Conservation (phyloP, 495 filamentous ascomycete species). For the Poronia punctata region DNA sequence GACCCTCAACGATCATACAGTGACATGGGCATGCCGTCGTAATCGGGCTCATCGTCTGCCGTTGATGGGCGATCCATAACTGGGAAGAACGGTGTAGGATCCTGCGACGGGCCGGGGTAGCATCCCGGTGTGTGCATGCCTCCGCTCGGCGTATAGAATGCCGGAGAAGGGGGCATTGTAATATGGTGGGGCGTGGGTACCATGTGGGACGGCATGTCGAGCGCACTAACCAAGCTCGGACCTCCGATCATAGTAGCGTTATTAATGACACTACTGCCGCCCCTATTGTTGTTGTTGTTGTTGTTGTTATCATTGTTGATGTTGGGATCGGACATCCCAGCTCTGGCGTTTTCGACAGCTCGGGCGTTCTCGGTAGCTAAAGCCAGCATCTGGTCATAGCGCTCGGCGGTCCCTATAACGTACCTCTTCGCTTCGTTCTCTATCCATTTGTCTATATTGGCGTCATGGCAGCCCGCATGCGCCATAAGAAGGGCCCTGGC, state of each 20-base stretch:
- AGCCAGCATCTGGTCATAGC: slow-evolving; percentile 26
- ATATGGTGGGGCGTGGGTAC: background rate
- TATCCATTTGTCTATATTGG: slow-evolving; percentile 41
- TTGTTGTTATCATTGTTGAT: no score
- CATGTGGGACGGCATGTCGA: slow-evolving; percentile 5
- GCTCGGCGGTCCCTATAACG: slow-evolving; percentile 26
- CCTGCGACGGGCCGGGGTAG: slow-evolving; percentile 3
- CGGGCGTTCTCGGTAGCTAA: slow-evolving; percentile 2
- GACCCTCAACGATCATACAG: slow-evolving; percentile 3
- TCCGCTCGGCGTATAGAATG: slow-evolving; percentile 4
- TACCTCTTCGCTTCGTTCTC: slow-evolving; percentile 36
- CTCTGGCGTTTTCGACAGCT: background rate
- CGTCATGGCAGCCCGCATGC: slow-evolving; percentile 53
- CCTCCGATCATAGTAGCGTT: background rate
- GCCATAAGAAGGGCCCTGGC: slow-evolving; percentile 53
- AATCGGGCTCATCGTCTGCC: slow-evolving; percentile 6
- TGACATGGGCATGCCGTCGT: slow-evolving; percentile 8
- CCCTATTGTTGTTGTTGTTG: background rate
- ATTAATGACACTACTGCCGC: slow-evolving; percentile 2
- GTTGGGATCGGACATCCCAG: background rate
- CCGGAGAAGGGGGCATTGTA: slow-evolving; percentile 2
- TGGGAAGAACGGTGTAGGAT: slow-evolving; percentile 1
- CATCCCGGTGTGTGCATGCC: slow-evolving; percentile 3
- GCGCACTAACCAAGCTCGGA: slow-evolving; percentile 5
- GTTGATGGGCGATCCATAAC: background rate